Conservation (phyloP, 106 monocot species). For the Hemerocallis citrina region DNA sequence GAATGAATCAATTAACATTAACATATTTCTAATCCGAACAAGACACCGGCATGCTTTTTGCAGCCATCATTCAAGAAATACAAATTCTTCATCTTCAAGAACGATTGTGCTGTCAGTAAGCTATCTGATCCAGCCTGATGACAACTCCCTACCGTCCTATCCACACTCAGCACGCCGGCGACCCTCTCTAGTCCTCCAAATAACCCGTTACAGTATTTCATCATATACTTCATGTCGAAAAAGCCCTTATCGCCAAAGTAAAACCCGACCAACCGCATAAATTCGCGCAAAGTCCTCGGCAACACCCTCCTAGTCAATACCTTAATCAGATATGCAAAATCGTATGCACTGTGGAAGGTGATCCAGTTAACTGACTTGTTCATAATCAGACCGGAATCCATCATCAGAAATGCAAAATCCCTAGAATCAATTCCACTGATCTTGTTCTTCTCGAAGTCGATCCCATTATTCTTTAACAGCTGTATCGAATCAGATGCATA, state of each 20-base stretch:
- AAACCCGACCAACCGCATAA: slow-evolving; percentile 22
- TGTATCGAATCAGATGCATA: slow-evolving; percentile 44
- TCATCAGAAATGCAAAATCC: too few species aligned
- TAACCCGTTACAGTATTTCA: slow-evolving; percentile 24
- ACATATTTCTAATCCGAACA: slow-evolving; percentile 16
- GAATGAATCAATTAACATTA: too few species aligned
- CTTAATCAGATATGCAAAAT: slow-evolving; percentile 45
- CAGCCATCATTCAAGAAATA: slow-evolving; percentile 5
- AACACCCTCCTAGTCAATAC: slow-evolving; percentile 10
- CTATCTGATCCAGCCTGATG: slow-evolving; percentile 56
- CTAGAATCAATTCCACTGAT: neutral
- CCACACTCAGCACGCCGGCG: slow-evolving; percentile 19
- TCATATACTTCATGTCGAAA: slow-evolving; percentile 50
- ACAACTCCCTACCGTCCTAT: slow-evolving; percentile 19
- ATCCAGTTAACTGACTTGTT: slow-evolving; percentile 71
- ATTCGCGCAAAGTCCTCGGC: slow-evolving; percentile 30
- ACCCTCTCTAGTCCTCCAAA: slow-evolving; percentile 39
- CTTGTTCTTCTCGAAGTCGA: slow-evolving; percentile 24
- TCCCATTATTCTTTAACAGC: slow-evolving; percentile 36
- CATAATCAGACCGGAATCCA: too few species aligned
- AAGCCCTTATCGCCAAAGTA: slow-evolving; percentile 44
- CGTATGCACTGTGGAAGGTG: slow-evolving; percentile 42
- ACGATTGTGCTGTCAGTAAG: slow-evolving; percentile 16
- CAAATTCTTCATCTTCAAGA: slow-evolving; percentile 13
- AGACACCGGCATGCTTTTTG: slow-evolving; percentile 13